Conservation (phyloP, 2,329 filamentous ascomycete genomes). For the Helotiales sp. region DNA sequence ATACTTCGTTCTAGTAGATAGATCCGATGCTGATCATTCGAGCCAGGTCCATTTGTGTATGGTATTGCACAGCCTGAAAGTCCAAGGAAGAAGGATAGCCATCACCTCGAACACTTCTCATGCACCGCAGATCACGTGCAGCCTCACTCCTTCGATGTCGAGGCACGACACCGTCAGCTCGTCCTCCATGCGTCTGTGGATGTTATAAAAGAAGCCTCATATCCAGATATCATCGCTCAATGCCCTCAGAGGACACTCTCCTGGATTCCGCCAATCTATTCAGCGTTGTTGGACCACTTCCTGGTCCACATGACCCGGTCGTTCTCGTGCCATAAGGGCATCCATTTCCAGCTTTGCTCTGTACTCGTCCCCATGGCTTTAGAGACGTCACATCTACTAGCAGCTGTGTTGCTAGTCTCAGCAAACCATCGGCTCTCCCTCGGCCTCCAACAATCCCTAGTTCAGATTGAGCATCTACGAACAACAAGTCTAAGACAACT, state of each 20-base stretch:
- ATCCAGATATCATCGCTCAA: neutral
- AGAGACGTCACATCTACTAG: neutral
- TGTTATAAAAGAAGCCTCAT: neutral
- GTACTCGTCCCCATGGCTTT: neutral
- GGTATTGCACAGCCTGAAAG: neutral
- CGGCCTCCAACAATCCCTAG: neutral
- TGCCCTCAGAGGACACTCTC: neutral
- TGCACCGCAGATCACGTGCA: neutral
- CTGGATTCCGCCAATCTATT: neutral
- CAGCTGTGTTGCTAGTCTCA: neutral
- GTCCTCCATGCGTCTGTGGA: too few species aligned
- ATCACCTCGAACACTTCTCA: neutral
- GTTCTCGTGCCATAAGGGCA: neutral
- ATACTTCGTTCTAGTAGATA: neutral
- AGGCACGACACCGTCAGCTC: too few species aligned
- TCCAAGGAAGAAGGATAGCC: neutral
- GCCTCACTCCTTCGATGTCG: neutral
- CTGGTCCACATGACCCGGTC: neutral
- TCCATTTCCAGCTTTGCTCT: neutral
- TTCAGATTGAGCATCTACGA: neutral
- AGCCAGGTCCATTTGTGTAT: neutral
- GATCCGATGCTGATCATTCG: neutral
- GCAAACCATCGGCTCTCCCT: neutral
- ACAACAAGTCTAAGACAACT: neutral
- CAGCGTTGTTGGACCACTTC: neutral